Evolutionary conservation across 306 rosid genomes (phyloP), one percentile per base, ranked within the genome.

Genomic region (Rosa lucieae): DNA sequence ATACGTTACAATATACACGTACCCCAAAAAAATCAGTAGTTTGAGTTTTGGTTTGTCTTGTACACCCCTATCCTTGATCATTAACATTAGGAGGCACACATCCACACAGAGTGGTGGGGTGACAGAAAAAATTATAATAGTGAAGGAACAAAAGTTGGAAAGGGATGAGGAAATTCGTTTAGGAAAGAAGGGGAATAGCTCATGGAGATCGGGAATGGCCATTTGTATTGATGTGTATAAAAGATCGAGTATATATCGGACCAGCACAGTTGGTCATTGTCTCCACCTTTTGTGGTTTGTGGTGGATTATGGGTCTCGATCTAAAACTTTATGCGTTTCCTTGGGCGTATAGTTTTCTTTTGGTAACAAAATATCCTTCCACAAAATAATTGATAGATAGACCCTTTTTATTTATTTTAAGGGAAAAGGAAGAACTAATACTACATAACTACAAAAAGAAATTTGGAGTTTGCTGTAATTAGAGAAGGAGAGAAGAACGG

Each of bases 241-340:
- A 4, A 29, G 5, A 8, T 32, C 35, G 29, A 10, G 3, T 26
- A 53, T 53, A 5, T 23, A 23, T 59, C 26, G 58, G 3, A 29
- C 20, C 20, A 62, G 7, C 12, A 18, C 35, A 23, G 40, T 71
- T 26, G 4, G 65, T 77, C 73, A 11, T 15, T 48, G 14, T 48
- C 39, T 66, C 11, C 17, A 77, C 21, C 18, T 74, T 53, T 37
- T n/a, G 5, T 35, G 61, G 35, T 15, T 44, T 71, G 44, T 14
- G 43, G 26, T 12, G 40, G 78, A 58, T 68, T 70, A 15, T 58
- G 51, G 68, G 68, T 74, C 55, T 23, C 43, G 21, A 44, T 74
- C 69, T 23, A 14, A 0, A 23, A 15, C 68, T 58, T 74, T 66
- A 14, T 12, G 20, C 68, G 4, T 13, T 6, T 62, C 13, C 63